Conservation (phyloP, 306 rosid species). For the Cucumis sativus region DNA sequence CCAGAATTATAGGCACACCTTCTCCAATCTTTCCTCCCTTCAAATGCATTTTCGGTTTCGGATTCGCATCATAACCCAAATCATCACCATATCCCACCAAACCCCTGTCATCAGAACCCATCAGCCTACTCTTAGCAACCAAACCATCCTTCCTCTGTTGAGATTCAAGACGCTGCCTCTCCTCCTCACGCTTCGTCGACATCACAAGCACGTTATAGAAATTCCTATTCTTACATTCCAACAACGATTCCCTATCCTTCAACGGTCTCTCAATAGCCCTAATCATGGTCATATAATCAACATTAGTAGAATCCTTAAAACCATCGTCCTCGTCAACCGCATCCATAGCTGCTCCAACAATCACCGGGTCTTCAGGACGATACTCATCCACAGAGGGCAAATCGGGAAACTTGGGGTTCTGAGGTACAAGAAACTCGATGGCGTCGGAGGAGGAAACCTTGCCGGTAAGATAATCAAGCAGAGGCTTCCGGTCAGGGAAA, state of each 20-base stretch:
- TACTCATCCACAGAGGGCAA: constrained; percentile 17
- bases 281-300: constrained; percentile 44
- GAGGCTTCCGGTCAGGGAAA: constrained; percentile 86
- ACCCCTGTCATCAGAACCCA: constrained; percentile 67
- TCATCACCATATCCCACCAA: constrained; percentile 60
- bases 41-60: constrained; percentile 71
- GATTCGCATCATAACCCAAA: constrained; percentile 41
- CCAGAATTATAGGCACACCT: constrained; percentile 86
- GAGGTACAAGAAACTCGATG: constrained; percentile 58
- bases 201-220: constrained; percentile 54
- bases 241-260: constrained; percentile 64
- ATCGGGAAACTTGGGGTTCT: constrained; percentile 30
- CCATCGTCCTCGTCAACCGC: constrained; percentile 1
- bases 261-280: constrained; percentile 52
- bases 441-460: constrained; percentile 62
- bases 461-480: constrained; percentile 75
- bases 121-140: constrained; percentile 79
- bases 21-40: constrained; percentile 81
- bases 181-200: constrained; percentile 88
- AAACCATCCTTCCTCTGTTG: constrained; percentile 92
- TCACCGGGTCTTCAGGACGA: constrained; percentile 15
- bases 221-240: constrained; percentile 78
- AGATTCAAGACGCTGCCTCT: constrained; percentile 72
- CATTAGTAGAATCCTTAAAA: background rate
- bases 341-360: background rate